phyloP scores from a whole-genome alignment of 345 rosid genomes.

The Punica granatum region DNA sequence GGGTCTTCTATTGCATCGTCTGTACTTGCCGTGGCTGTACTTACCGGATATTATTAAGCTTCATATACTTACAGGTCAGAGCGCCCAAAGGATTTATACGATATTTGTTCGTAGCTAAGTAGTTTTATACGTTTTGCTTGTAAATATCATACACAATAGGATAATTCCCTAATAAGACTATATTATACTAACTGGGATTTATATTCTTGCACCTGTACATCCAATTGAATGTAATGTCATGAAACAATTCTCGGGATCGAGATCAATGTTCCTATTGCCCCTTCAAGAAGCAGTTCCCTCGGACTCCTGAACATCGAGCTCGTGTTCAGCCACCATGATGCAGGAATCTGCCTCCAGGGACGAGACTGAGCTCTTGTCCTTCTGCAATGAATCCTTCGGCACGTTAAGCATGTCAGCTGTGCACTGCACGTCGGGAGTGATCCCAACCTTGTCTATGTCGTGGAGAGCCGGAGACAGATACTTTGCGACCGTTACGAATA shows the following conservation, averaged over 20 bases:
- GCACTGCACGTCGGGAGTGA: conserved; percentile 78
- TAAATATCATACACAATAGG: too few relatives aligned
- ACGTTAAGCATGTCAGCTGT: conserved; percentile 58
- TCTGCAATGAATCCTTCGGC: conserved; percentile 35
- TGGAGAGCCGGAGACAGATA: conserved; percentile 81
- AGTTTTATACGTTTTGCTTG: too few relatives aligned
- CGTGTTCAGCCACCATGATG: conserved; percentile 83
- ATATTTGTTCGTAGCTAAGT: too few relatives aligned
- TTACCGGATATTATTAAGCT: too few relatives aligned
- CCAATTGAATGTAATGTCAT: neutral
- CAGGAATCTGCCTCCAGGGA: conserved; percentile 87
- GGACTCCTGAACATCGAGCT: conserved; percentile 54
- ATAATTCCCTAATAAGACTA: neutral
- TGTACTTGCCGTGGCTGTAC: neutral
- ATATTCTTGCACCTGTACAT: neutral
- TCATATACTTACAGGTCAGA: too few relatives aligned
- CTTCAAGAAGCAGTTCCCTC: conserved; percentile 63
- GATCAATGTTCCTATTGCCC: neutral
- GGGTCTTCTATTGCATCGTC: conserved; percentile 17
- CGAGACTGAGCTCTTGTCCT: conserved; percentile 33
- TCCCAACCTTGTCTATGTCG: conserved; percentile 82
- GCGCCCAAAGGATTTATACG: too few relatives aligned
- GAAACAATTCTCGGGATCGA: neutral
- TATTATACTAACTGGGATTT: neutral
- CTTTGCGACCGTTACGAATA: conserved; percentile 86